Base-by-base conservation (phyloP, 495 filamentous ascomycete species). In the Echria macrotheca region DNA sequence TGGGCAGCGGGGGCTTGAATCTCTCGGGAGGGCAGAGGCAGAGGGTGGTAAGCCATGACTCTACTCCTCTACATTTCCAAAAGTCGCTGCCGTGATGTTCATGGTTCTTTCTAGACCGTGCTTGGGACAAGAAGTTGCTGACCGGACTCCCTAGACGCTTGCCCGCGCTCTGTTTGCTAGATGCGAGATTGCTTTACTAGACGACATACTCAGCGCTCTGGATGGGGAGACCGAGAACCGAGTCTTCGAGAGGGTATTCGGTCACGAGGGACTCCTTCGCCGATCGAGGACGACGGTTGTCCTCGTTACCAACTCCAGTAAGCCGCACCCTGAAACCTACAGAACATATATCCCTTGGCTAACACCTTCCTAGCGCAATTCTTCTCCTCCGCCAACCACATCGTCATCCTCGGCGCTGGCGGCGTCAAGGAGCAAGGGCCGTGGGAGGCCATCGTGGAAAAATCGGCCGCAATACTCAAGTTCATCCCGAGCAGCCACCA, bases 21-120 rank as follows among this genome's bases (percentile, higher is more conserved):
- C 64, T 86, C 12, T 82, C 78, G 46, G 80, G 80, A 5, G 83
- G 83, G 0, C 83, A 86, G 55, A 74, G 76, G 33, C 80, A 84
- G 53, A 66, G 81, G 17, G 80, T 65, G 23, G 61, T 64, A 42
- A 48, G 44, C 40, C n/a, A n/a, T n/a, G n/a, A n/a, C n/a, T n/a
- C n/a, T n/a, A n/a, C 1, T 23, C 1, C 11, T 1, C 11, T n/a
- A 4, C 11, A 10, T 7, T 25, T 24, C 22, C 19, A 31, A 31
- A 6, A 6, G 6, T 31, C 12, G n/a, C n/a, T n/a, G n/a, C n/a
- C n/a, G n/a, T n/a, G n/a, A n/a, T n/a, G 12, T 2, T 15, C 4
- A 39, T 24, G 10, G 24, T 17, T 33, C 8, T 38, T 18, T 23
- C 2, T 33, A 11, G 18, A 2, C 21, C 18, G 10, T 17, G 6